These are phyloP conservation scores for Asclepias syriaca DNA, from an alignment of 257 asterid genomes.

Conservation along the genomic window DNA sequence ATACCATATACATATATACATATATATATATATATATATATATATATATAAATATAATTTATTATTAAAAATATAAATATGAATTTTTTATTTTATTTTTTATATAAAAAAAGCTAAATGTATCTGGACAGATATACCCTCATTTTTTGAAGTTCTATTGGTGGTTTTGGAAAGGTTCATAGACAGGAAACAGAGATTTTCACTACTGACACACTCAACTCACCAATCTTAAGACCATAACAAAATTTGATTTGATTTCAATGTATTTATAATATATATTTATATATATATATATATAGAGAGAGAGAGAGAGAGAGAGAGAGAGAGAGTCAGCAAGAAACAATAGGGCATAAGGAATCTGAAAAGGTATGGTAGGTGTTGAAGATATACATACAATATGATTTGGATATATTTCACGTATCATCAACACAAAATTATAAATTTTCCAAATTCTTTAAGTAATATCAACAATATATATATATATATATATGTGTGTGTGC, in stretches of 20 bases:
- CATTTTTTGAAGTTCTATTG: neutral
- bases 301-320: no score
- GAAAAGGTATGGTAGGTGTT: neutral
- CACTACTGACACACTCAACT: conserved; percentile 6
- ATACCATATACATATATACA: no score
- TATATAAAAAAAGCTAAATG: no score
- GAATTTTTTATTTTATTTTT: no score
- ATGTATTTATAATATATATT: no score
- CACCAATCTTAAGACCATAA: neutral
- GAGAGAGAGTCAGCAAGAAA: no score
- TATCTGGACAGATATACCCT: no score
- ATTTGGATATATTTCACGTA: conserved; percentile 4
- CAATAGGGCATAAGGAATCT: conserved; percentile 1
- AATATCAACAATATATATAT: neutral
- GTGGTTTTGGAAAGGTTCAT: neutral
- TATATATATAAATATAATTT: no score
- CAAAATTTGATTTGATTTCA: no score
- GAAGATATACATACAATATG: neutral
- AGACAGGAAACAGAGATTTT: conserved; percentile 1
- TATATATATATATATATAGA: no score
- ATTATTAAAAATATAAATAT: no score
- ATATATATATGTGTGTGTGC: no score
- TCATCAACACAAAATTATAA: neutral
- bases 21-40: neutral
- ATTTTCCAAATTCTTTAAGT: neutral